Base-by-base conservation (phyloP, 2,329 filamentous ascomycete species). In the Sclerotinia borealis region DNA sequence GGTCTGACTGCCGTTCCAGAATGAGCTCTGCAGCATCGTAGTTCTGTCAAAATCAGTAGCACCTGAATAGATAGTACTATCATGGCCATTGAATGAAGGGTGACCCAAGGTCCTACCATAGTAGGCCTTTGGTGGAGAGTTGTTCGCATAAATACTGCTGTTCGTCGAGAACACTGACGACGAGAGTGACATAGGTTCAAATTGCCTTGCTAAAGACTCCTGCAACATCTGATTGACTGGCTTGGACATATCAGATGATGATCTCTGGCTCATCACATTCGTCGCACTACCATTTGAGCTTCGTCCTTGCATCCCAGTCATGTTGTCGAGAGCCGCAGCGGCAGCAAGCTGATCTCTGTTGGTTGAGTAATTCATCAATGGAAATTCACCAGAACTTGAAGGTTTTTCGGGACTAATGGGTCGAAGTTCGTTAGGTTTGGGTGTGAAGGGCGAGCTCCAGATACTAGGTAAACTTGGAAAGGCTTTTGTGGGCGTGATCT, bases 111-210 rank as follows among this genome's bases (percentile, higher is more conserved):
- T 64, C 39, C 63, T 52, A 54, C n/a, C 52, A 22, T 56, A 54
- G 55, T 52, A 49, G 36, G 49, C 48, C 51, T 61, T 63, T 60
- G 60, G 64, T 29, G 69, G 64, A 5, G 60, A 63, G 59, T 80
- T 80, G 39, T 81, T 79, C 47, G 77, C 78, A 63, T 81, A 82
- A 27, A 85, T 68, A 66, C 80, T 83, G 70, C 81, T 84, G 1
- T 76, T 73, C 62, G 82, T 76, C 17, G 81, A 80, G 66, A 84
- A 84, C 8, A 67, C 70, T 45, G 71, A 71, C 22, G 69, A 70
- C n/a, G 65, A 63, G 17, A 63, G 66, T 17, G 68, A 55, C 50
- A 68, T 64, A 1, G 61, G 58, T 22, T 48, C 54, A 47, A 67
- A 72, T 47, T 69, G 68, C 41, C 68, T 65, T 36, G 67, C 60